Percentiles rank a stretch among this genome's conserved stretches.
These are phyloP conservation scores for Aaosphaeria arxii DNA, from an alignment of 2,329 filamentous ascomycete species.

Conservation along the genomic window DNA sequence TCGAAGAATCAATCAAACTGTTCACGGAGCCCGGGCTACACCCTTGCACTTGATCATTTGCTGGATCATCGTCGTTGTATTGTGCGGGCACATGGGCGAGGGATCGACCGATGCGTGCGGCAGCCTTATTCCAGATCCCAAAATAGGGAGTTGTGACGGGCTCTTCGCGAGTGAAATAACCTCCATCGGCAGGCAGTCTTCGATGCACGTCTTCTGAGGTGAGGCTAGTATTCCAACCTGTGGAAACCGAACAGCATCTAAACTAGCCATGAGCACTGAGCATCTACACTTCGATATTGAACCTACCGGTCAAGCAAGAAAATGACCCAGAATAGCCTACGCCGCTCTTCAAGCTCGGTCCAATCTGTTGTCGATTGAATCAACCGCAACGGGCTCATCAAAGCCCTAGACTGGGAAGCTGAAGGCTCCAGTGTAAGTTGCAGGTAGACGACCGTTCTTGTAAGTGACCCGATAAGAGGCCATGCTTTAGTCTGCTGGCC, in stretches of 20 bases:
- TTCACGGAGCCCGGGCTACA: slow-evolving; percentile 29
- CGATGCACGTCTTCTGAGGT: slow-evolving; percentile 34
- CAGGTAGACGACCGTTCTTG: slow-evolving; percentile 31
- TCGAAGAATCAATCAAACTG: slow-evolving; percentile 32
- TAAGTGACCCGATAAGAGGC: slow-evolving; percentile 32
- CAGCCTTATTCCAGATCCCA: slow-evolving; percentile 34
- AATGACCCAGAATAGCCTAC: slow-evolving; percentile 31
- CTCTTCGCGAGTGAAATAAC: slow-evolving; percentile 33
- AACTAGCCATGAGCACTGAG: too few species aligned
- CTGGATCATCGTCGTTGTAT: slow-evolving; percentile 32
- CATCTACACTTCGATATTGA: background rate
- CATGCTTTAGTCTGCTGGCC: slow-evolving; percentile 26
- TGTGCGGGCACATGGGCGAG: slow-evolving; percentile 30
- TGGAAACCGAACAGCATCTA: slow-evolving; percentile 27
- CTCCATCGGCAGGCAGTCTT: slow-evolving; percentile 29
- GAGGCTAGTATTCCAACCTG: slow-evolving; percentile 32
- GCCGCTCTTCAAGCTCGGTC: slow-evolving; percentile 30
- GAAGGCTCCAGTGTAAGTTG: slow-evolving; percentile 29
- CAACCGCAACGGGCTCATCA: slow-evolving; percentile 28
- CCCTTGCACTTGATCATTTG: slow-evolving; percentile 17
- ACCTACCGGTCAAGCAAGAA: slow-evolving; percentile 27
- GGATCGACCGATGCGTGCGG: slow-evolving; percentile 29
- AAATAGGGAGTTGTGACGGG: slow-evolving; percentile 32
- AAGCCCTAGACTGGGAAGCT: slow-evolving; percentile 17
- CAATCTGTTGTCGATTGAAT: slow-evolving; percentile 24